Base-by-base conservation (phyloP, 441 rosid genomes). In the Biscutella laevigata region DNA sequence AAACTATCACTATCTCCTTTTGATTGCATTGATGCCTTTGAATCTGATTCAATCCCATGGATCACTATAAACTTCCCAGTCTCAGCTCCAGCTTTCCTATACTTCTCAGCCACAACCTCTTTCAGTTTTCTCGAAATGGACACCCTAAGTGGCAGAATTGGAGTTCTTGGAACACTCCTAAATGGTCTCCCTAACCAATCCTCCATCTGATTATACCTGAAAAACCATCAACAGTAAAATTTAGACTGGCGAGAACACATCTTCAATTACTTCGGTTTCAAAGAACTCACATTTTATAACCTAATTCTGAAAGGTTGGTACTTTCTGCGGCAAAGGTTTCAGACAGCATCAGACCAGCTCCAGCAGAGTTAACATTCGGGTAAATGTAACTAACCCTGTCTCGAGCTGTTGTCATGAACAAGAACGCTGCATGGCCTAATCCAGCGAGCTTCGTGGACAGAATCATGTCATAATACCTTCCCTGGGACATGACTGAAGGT, bases 311-410 rank as follows among this genome's bases (percentile, higher is more conserved):
- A 52, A 90, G 95, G 71, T 87, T 84, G 33, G 45, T 8, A 39
- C 59, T 71, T 20, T 83, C 83, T 20, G 92, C 67, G 1, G 82
- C 73, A 65, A 84, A 90, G 34, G 89, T 81, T 62, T 87, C 71
- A 1, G 98, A 79, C 20, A 90, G 74, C 59, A 90, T 68, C 38
- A 90, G 33, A 33, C 90, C 96, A 21, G 98, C 95, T 60, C 98
- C 96, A 9, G 95, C 96, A 59, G 96, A 81, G 77, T 90, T 90
- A 30, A 87, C 96, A 53, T 90, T 81, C 0, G 98, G 96, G 71
- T 90, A 87, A 53, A 83, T 46, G 74, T 87, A 90, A 69, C 98
- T 83, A 39, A 83, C 86, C 52, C 82, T 78, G 54, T 87, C 95
- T 14, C 90, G 66, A 45, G 98, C 96, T 3, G 96, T 74, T 3